Conservation (phyloP, 1,139 yeast species). For the Nadsonia commutata region DNA sequence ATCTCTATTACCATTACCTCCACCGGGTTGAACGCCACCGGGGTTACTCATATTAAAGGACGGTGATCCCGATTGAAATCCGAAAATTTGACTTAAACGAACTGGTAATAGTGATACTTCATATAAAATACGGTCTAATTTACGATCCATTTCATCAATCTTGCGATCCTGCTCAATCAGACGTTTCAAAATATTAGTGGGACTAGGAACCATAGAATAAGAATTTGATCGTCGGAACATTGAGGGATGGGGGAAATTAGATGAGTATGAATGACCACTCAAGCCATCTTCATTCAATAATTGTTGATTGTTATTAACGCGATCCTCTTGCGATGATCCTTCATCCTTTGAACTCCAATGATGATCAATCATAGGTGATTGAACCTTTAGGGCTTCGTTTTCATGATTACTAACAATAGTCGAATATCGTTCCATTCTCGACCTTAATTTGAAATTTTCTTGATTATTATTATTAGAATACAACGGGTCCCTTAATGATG, state of each 20-base stretch:
- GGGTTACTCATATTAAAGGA: background rate
- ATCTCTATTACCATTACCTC: background rate
- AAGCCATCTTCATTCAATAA: background rate
- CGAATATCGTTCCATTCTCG: background rate
- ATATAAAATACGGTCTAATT: background rate
- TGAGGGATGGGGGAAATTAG: background rate
- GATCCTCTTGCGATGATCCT: background rate
- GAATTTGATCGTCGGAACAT: background rate
- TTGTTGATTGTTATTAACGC: background rate
- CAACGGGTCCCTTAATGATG: background rate
- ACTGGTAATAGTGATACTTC: background rate
- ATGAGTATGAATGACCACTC: too few relatives aligned
- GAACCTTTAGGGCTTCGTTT: background rate
- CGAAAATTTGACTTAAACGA: background rate
- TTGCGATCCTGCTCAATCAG: background rate
- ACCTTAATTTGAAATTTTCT: background rate
- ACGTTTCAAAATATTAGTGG: background rate
- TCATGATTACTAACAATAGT: background rate
- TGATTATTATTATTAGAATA: background rate
- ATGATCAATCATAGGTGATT: background rate
- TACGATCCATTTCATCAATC: background rate
- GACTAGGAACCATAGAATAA: background rate
- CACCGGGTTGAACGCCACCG: background rate
- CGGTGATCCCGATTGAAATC: background rate
- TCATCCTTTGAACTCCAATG: background rate